These are phyloP conservation scores for Taphrina communis DNA, from an alignment of 1,139 yeast genomes.

Conservation along the genomic window DNA sequence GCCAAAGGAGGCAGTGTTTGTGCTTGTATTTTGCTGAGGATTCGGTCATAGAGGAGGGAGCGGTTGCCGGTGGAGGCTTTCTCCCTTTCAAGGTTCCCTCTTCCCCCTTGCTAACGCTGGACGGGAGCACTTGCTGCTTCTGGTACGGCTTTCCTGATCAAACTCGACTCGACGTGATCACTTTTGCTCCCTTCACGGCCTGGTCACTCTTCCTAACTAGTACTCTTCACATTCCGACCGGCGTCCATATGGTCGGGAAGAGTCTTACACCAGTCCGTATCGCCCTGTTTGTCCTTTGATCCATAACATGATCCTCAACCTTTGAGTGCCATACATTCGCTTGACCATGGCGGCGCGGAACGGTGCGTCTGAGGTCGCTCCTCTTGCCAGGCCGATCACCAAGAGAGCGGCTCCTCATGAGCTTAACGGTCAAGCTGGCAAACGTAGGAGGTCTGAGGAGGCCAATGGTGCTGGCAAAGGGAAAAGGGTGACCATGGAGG, in stretches of 20 bases:
- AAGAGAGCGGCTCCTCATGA: not conserved
- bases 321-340: not conserved
- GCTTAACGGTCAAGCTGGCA: not conserved
- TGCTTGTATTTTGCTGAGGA: slow-evolving; percentile 10
- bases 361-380: not conserved
- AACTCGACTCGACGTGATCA: not conserved
- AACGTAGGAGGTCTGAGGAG: not conserved
- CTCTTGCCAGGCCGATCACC: slow-evolving; percentile 2
- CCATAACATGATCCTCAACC: not conserved
- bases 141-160: not conserved
- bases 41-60: not conserved
- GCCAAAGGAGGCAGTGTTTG: not conserved
- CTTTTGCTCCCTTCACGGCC: not conserved
- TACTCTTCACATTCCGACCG: no score
- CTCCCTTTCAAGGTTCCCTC: no score
- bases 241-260: no score
- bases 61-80: not conserved
- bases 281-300: no score
- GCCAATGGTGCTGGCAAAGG: not conserved
- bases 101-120: not conserved
- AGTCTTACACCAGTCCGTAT: no score
- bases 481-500: not conserved
- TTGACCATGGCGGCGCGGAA: not conserved
- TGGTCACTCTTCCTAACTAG: no score
- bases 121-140: not conserved